Evolutionary conservation across 2,329 filamentous ascomycete species (phyloP).

Genomic region (Cadophora gregata): DNA sequence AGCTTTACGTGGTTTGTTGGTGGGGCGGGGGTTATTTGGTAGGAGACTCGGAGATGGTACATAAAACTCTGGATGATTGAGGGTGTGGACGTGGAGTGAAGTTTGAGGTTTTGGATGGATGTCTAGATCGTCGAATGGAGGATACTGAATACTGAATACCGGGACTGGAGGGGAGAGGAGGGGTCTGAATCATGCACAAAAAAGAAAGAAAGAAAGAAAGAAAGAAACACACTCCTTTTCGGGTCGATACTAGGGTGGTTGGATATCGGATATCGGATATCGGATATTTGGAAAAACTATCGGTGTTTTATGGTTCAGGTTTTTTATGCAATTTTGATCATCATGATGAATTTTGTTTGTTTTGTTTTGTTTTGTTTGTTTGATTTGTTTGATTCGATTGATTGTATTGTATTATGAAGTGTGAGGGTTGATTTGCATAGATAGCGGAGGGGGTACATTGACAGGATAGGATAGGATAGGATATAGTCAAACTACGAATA

Average conservation of each 20-base stretch:
- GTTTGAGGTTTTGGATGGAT: too few species aligned
- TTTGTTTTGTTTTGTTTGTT: too few species aligned
- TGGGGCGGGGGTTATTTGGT: slow-evolving; percentile 48
- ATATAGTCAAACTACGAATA: too few species aligned
- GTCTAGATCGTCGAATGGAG: neutral
- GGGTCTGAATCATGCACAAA: neutral
- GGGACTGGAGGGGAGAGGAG: neutral
- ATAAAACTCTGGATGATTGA: too few species aligned
- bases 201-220: neutral
- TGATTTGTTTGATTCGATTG: too few species aligned
- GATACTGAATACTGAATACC: too few species aligned
- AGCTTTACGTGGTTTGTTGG: slow-evolving; percentile 70
- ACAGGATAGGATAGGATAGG: neutral
- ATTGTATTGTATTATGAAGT: slow-evolving; percentile 2
- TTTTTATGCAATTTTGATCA: neutral
- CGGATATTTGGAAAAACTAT: too few species aligned
- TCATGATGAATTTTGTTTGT: neutral
- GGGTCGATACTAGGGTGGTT: slow-evolving; percentile 8
- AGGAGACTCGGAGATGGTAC: too few species aligned
- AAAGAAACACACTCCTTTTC: slow-evolving; percentile 30
- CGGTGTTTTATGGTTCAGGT: slow-evolving; percentile 31
- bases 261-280: slow-evolving; percentile 29
- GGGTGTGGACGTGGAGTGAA: too few species aligned
- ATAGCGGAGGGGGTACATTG: neutral
- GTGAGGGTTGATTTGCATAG: neutral